Conservation (phyloP, 2,329 filamentous ascomycete species). For the Sporothrix pseudoabietina region DNA sequence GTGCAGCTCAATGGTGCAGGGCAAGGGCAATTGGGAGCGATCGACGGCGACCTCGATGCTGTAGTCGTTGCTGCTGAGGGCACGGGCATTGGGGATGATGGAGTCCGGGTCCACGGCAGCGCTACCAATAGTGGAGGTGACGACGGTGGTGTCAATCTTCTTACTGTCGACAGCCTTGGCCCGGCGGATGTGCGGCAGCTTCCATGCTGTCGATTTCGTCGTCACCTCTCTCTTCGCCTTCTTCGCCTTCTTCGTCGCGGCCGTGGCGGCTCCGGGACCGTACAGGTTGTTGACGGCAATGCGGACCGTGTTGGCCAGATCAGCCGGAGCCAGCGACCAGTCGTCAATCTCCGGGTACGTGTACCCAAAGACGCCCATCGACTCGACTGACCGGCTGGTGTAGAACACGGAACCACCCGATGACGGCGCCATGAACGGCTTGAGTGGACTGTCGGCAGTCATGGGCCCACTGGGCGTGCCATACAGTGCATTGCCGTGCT, state of each 20-base stretch:
- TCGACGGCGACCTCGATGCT: slow-evolving; percentile 45
- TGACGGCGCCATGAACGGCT: slow-evolving; percentile 49
- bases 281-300: slow-evolving; percentile 61
- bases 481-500: slow-evolving; percentile 42
- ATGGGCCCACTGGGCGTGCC: slow-evolving; percentile 48
- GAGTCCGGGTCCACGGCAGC: not conserved
- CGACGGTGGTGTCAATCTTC: not conserved
- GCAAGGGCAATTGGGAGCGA: slow-evolving; percentile 44
- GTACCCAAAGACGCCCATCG: slow-evolving; percentile 45
- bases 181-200: not conserved
- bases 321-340: slow-evolving; percentile 56
- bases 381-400: slow-evolving; percentile 44
- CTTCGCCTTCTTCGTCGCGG: not conserved
- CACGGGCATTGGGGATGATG: not conserved
- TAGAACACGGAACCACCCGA: slow-evolving; percentile 42
- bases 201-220: not conserved
- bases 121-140: not conserved
- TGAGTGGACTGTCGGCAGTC: slow-evolving; percentile 50
- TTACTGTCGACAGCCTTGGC: not conserved
- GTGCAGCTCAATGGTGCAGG: slow-evolving; percentile 44
- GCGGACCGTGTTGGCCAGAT: slow-evolving; percentile 63
- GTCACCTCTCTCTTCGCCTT: not conserved
- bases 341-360: slow-evolving; percentile 47
- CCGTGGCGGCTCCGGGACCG: slow-evolving; percentile 29
- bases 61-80: slow-evolving; percentile 39